Evolutionary conservation across 2,329 filamentous ascomycete species (phyloP), one percentile per base, ranked within the genome.

Genomic region (Xylariaceae sp.): DNA sequence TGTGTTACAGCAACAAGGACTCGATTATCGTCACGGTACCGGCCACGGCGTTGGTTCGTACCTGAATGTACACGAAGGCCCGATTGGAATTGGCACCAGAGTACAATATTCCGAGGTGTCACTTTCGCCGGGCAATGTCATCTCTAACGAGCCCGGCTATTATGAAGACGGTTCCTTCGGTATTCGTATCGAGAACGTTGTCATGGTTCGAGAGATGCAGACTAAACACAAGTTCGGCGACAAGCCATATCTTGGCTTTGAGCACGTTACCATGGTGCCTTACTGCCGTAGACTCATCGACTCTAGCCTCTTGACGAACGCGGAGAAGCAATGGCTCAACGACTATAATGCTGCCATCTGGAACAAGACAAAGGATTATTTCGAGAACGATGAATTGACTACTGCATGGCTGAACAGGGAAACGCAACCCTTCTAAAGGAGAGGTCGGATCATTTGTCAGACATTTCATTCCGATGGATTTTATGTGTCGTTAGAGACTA

Each of bases 91-190:
- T 58, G 95, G 95, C 23, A 97, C 93, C 9, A 84, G 95, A 44
- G 86, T 96, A 40, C 90, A 96, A 67, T 97, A 93, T 71, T 89
- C 91, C 0, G 95, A 99, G 71, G 93, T 98, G 5, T 83, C 95
- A 0, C 81, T 99, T 26, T 85, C 91, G 0, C 82, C 91, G n/a
- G 95, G 95, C 44, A 97, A 99, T 67, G 93, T 99, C 41, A 86
- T 98, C 50, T 98, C 93, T 1, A 92, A 97, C 68, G 92, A 99
- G 74, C 95, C 95, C 1, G 95, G 95, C 26, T 99, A 93, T 77
- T 99, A 99, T 72, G 93, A 98, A 73, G 95, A 99, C 67, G 93
- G 92, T 46, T 86, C 87, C 40, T 99, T 96, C 69, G 95, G 95
- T 18, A 95, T 99, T 64, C 89, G 95, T 18, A 97, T 97, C 68